Conservation (phyloP, 1,284 basidiomycete genomes). For the Austropuccinia psidii region DNA sequence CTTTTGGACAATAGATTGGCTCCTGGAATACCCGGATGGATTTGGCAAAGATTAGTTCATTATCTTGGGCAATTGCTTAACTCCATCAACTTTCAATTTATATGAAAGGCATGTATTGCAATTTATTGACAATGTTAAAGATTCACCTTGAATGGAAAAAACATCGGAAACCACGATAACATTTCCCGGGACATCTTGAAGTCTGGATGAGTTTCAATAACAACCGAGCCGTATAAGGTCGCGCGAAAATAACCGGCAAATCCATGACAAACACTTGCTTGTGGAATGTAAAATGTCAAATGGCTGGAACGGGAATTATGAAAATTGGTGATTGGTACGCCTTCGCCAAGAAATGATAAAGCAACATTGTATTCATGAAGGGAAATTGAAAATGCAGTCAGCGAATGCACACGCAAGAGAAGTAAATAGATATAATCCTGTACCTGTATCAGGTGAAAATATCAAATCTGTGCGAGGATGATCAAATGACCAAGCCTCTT, state of each 20-base stretch:
- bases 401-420: background rate
- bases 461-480: slow-evolving; percentile 76
- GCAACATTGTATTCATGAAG: background rate
- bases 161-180: slow-evolving; percentile 98
- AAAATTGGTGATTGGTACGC: slow-evolving; percentile 49
- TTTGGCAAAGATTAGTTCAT: background rate
- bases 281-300: slow-evolving; percentile 83
- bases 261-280: slow-evolving; percentile 92
- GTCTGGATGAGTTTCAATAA: slow-evolving; percentile 88
- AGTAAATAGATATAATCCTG: slow-evolving; percentile 21
- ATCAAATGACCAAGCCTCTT: slow-evolving; percentile 96
- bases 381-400: background rate
- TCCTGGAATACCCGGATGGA: slow-evolving; percentile 54
- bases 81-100: background rate
- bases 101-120: background rate
- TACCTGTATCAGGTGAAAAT: slow-evolving; percentile 61
- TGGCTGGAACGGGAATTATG: slow-evolving; percentile 50
- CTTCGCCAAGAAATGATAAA: slow-evolving; percentile 55
- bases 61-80: background rate
- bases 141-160: slow-evolving; percentile 61
- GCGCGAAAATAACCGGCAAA: slow-evolving; percentile 97
- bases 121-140: background rate
- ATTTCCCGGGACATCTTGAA: slow-evolving; percentile 80
- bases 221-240: slow-evolving; percentile 76
- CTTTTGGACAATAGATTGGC: slow-evolving; percentile 83